Evolutionary conservation across 257 asterid genomes (phyloP).

Genomic region (Solanum peruvianum): DNA sequence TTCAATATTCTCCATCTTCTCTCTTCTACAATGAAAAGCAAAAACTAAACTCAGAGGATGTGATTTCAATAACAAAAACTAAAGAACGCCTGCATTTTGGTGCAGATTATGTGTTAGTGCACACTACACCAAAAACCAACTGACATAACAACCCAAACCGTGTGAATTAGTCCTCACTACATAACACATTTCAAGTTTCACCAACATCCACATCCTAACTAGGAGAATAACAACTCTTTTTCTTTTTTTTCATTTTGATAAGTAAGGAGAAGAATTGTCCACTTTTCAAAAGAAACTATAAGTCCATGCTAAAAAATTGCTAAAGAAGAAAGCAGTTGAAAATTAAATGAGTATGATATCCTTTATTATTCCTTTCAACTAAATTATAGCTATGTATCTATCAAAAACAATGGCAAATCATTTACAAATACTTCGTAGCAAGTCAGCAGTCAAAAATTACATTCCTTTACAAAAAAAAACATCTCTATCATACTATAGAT

Average conservation of each 20-base stretch:
- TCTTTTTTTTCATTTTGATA: background rate
- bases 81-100: background rate
- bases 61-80: background rate
- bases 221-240: background rate
- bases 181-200: background rate
- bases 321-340: background rate
- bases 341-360: background rate
- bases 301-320: background rate
- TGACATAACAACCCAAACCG: background rate
- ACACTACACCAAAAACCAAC: background rate
- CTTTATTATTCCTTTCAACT: background rate
- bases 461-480: background rate
- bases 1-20: slow-evolving; percentile 66
- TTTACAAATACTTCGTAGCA: background rate
- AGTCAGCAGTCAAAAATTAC: background rate
- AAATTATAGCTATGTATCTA: background rate
- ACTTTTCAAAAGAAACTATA: background rate
- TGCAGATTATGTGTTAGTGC: background rate
- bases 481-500: background rate
- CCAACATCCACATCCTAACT: background rate
- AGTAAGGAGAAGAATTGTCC: background rate
- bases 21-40: slow-evolving; percentile 16
- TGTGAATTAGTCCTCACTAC: background rate
- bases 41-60: background rate
- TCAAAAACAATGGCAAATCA: background rate